phyloP scores from a whole-genome alignment of 2,329 filamentous ascomycete species.

The Epichloe uncinata region DNA sequence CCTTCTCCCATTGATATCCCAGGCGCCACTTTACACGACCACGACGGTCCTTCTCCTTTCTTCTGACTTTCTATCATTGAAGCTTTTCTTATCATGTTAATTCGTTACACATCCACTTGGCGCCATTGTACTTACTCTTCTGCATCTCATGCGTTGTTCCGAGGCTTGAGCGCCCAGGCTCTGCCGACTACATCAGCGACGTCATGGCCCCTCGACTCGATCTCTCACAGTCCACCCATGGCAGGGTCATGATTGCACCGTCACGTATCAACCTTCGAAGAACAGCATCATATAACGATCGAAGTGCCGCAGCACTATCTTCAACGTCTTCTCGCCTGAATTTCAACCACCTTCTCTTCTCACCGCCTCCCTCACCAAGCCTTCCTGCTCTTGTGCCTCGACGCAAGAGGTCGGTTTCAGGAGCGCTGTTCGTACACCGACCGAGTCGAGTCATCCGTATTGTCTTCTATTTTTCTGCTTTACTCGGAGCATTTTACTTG shows the following conservation, averaged over 20 bases:
- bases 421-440: conserved; percentile 28
- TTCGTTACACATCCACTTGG: no score
- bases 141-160: background rate
- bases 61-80: background rate
- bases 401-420: conserved; percentile 45
- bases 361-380: conserved; percentile 55
- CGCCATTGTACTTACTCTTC: background rate
- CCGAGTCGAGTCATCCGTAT: conserved; percentile 45
- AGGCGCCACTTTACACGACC: background rate
- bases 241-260: conserved; percentile 38
- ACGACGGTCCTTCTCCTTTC: background rate
- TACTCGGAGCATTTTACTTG: conserved; percentile 39
- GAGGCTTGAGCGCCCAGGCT: background rate
- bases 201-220: conserved; percentile 35
- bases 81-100: no score
- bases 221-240: conserved; percentile 28
- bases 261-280: conserved; percentile 46
- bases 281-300: conserved; percentile 42
- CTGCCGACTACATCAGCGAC: background rate
- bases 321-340: conserved; percentile 50
- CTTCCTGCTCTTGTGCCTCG: conserved; percentile 55
- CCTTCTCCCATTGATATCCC: background rate
- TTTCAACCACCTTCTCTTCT: conserved; percentile 55
- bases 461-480: conserved; percentile 38
- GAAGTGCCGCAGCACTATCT: conserved; percentile 31